These are phyloP conservation scores for Stemphylium vesicarium DNA, from an alignment of 2,329 filamentous ascomycete species.

Conservation along the genomic window DNA sequence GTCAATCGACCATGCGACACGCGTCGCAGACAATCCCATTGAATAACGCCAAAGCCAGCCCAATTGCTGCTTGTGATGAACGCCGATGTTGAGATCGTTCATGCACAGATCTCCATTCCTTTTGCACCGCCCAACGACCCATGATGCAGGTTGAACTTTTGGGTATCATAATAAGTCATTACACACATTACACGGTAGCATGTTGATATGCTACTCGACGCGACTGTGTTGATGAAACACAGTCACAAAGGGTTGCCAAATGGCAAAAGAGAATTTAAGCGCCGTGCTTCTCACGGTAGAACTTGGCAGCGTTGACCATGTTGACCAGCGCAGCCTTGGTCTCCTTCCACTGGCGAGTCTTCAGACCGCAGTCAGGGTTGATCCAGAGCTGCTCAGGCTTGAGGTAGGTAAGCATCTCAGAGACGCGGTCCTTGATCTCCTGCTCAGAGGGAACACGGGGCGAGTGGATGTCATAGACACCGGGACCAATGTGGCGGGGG, in stretches of 20 bases:
- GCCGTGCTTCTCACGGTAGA: conserved; percentile 88
- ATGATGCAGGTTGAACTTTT: conserved; percentile 53
- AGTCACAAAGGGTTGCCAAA: conserved; percentile 28
- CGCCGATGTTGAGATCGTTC: conserved; percentile 51
- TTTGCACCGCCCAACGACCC: conserved; percentile 42
- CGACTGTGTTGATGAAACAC: conserved; percentile 43
- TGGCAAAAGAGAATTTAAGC: conserved; percentile 54
- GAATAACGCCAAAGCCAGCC: conserved; percentile 17
- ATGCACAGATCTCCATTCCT: conserved; percentile 29
- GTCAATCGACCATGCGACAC: conserved; percentile 2
- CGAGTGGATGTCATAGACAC: conserved; percentile 99
- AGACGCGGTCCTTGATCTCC: conserved; percentile 97
- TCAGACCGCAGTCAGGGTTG: conserved; percentile 98
- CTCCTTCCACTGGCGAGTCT: conserved; percentile 98
- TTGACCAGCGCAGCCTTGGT: conserved; percentile 95
- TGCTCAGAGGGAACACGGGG: conserved; percentile 95
- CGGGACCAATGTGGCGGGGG: conserved; percentile 96
- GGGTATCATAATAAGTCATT: conserved; percentile 51
- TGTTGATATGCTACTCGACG: conserved; percentile 48
- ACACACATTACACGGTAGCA: conserved; percentile 49
- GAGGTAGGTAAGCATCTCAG: conserved; percentile 95
- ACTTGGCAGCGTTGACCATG: conserved; percentile 98
- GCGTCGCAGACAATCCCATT: background rate
- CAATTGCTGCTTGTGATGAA: conserved; percentile 36
- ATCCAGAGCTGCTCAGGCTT: conserved; percentile 99